Percentiles rank a stretch among this genome's conserved stretches.
These are phyloP conservation scores for Trichoderma atrobrunneum DNA, from an alignment of 2,329 filamentous ascomycete genomes.

Conservation along the genomic window DNA sequence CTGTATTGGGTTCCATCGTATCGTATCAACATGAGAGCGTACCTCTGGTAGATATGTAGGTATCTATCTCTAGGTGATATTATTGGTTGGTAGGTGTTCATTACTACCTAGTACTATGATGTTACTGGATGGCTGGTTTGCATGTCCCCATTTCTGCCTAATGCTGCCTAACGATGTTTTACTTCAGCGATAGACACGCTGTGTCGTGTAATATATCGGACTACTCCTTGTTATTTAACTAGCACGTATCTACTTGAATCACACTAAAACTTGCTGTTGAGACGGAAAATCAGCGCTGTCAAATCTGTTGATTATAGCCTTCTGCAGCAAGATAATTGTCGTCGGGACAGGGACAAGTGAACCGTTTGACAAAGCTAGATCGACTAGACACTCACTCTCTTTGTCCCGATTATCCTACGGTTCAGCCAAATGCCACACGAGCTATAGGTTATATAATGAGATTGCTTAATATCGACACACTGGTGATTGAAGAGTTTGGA, in stretches of 20 bases:
- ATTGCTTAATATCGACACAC: neutral
- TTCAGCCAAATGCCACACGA: neutral
- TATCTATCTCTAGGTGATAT: no score
- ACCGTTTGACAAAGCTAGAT: neutral
- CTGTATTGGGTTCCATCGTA: neutral
- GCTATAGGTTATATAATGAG: neutral
- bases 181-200: neutral
- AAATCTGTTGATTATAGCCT: neutral
- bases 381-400: neutral
- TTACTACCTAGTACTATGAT: neutral
- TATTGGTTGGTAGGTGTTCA: no score
- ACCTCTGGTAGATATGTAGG: no score
- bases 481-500: neutral
- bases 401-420: neutral
- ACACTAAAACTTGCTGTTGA: neutral
- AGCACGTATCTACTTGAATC: neutral
- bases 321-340: neutral
- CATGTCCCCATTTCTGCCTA: neutral
- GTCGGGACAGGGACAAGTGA: neutral
- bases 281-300: neutral
- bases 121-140: neutral
- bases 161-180: neutral
- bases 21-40: neutral
- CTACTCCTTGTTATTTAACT: neutral
- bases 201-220: neutral